Conservation (phyloP, 2,329 filamentous ascomycete species). For the Penicillium sp. region DNA sequence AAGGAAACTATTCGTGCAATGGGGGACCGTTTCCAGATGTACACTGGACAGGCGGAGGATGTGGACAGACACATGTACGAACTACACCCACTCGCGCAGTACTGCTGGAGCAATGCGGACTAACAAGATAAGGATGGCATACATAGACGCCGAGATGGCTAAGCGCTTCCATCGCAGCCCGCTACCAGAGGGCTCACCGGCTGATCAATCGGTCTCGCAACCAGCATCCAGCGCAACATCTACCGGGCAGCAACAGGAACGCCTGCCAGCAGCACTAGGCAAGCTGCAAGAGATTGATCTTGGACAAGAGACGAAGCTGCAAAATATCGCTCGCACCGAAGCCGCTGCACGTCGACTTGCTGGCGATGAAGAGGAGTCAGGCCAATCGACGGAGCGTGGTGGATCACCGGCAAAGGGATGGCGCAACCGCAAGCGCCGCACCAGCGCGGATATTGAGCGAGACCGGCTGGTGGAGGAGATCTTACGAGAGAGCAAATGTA, state of each 20-base stretch:
- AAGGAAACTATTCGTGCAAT: slow-evolving; percentile 44
- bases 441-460: slow-evolving; percentile 55
- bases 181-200: slow-evolving; percentile 17
- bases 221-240: slow-evolving; percentile 17
- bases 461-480: slow-evolving; percentile 60
- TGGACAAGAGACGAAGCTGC: slow-evolving; percentile 48
- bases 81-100: slow-evolving; percentile 2
- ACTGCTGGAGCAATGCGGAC: slow-evolving; percentile 34
- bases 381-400: slow-evolving; percentile 35
- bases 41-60: slow-evolving; percentile 61
- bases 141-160: slow-evolving; percentile 68
- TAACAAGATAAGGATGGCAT: slow-evolving; percentile 68
- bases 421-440: slow-evolving; percentile 50
- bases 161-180: slow-evolving; percentile 46
- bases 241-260: slow-evolving; percentile 33
- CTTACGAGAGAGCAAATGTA: slow-evolving; percentile 57
- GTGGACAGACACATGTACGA: slow-evolving; percentile 67
- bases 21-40: slow-evolving; percentile 57
- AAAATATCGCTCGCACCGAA: slow-evolving; percentile 48
- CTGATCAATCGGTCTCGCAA: slow-evolving; percentile 8
- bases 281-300: slow-evolving; percentile 62
- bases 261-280: slow-evolving; percentile 55
- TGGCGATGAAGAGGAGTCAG: slow-evolving; percentile 32
- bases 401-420: slow-evolving; percentile 48
- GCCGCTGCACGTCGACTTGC: slow-evolving; percentile 48